Conservation (phyloP, 2,329 filamentous ascomycete species). For the Cercospora zeae-maydis region DNA sequence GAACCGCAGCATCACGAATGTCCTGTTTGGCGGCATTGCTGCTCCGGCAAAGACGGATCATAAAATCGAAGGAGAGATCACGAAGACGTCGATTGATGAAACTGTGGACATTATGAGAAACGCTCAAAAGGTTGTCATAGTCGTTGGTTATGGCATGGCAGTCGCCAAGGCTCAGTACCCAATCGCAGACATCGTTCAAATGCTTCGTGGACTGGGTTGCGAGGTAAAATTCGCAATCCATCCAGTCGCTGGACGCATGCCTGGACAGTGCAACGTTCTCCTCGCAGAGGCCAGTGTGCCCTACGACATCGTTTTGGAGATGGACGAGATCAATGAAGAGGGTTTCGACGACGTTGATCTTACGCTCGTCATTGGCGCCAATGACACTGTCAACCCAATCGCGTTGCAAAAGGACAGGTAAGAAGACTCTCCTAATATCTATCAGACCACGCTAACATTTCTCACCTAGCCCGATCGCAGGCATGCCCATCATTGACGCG, state of each 20-base stretch:
- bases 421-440: background rate
- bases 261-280: slow-evolving; percentile 87
- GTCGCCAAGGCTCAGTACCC: slow-evolving; percentile 92
- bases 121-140: slow-evolving; percentile 81
- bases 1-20: slow-evolving; percentile 86
- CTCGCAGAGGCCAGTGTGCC: slow-evolving; percentile 83
- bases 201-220: slow-evolving; percentile 70
- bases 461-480: slow-evolving; percentile 66
- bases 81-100: slow-evolving; percentile 74
- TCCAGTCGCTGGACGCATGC: slow-evolving; percentile 87
- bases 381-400: slow-evolving; percentile 89
- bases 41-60: slow-evolving; percentile 60
- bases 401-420: slow-evolving; percentile 68
- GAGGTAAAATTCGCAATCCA: slow-evolving; percentile 76
- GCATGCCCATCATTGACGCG: slow-evolving; percentile 87
- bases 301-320: slow-evolving; percentile 89
- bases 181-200: slow-evolving; percentile 74
- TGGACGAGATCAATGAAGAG: slow-evolving; percentile 95
- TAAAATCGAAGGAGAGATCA: slow-evolving; percentile 76
- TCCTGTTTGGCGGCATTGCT: slow-evolving; percentile 78
- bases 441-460: slow-evolving; percentile 12
- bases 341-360: slow-evolving; percentile 76
- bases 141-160: slow-evolving; percentile 91
- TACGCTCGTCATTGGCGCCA: slow-evolving; percentile 79
- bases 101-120: slow-evolving; percentile 71